Evolutionary conservation across 2,329 filamentous ascomycete genomes (phyloP).

Genomic region (Thermoascus crustaceus): DNA sequence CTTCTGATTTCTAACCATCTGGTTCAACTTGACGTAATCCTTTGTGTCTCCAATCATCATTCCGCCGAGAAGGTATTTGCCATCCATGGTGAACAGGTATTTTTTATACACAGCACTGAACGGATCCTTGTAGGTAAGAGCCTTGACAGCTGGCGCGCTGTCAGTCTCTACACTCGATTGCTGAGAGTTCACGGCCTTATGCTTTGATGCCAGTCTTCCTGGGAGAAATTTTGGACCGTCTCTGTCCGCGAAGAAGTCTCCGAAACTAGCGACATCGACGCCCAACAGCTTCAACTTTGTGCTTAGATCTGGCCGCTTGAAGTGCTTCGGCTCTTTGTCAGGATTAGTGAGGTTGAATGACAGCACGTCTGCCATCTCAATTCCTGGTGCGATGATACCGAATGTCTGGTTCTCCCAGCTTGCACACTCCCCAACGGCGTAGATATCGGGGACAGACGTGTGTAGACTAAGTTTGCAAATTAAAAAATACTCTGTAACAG

Average conservation of each 20-base stretch:
- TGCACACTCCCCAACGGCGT: slow-evolving; percentile 84
- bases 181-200: slow-evolving; percentile 32
- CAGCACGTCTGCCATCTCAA: slow-evolving; percentile 89
- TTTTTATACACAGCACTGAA: slow-evolving; percentile 90
- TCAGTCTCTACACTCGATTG: slow-evolving; percentile 29
- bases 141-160: slow-evolving; percentile 59
- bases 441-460: slow-evolving; percentile 65
- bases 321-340: slow-evolving; percentile 58
- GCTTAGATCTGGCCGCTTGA: slow-evolving; percentile 78
- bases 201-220: slow-evolving; percentile 35
- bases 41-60: slow-evolving; percentile 96
- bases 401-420: slow-evolving; percentile 84
- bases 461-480: slow-evolving; percentile 55
- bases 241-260: slow-evolving; percentile 84
- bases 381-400: slow-evolving; percentile 77
- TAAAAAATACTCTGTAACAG: slow-evolving; percentile 6
- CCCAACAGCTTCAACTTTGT: slow-evolving; percentile 86
- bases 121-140: slow-evolving; percentile 79
- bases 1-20: slow-evolving; percentile 79
- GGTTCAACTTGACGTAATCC: slow-evolving; percentile 83
- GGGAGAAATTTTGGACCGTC: slow-evolving; percentile 74
- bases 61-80: slow-evolving; percentile 83
- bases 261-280: slow-evolving; percentile 86
- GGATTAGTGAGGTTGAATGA: slow-evolving; percentile 85
- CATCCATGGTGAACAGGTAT: slow-evolving; percentile 81